phyloP scores from a whole-genome alignment of 495 filamentous ascomycete genomes.

The Daldinia bambusicola region DNA sequence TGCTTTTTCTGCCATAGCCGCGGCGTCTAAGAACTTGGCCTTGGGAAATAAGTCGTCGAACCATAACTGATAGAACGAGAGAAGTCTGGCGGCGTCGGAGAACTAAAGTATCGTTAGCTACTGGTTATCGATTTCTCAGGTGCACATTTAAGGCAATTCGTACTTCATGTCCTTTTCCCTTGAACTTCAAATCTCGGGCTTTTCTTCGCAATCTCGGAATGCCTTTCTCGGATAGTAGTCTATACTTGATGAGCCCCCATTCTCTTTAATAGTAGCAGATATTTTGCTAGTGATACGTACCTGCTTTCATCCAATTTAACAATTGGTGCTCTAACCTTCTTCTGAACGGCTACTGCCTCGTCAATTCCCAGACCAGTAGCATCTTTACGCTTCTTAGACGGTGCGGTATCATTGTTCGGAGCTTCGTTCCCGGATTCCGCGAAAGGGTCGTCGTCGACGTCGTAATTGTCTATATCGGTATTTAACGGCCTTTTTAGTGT shows the following conservation, averaged over 20 bases:
- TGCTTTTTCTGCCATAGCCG: slow-evolving; percentile 91
- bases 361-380: slow-evolving; percentile 75
- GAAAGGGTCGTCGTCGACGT: slow-evolving; percentile 61
- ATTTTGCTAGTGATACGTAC: slow-evolving; percentile 53
- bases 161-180: slow-evolving; percentile 95
- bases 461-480: slow-evolving; percentile 79
- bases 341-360: slow-evolving; percentile 82
- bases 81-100: slow-evolving; percentile 80
- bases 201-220: slow-evolving; percentile 82
- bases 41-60: slow-evolving; percentile 96
- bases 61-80: slow-evolving; percentile 95
- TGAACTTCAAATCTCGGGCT: slow-evolving; percentile 79
- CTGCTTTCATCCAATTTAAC: slow-evolving; percentile 88
- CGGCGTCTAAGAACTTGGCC: slow-evolving; percentile 90
- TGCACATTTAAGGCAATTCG: not conserved
- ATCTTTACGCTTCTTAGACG: slow-evolving; percentile 51
- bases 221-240: slow-evolving; percentile 80
- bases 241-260: slow-evolving; percentile 45
- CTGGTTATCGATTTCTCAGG: not conserved
- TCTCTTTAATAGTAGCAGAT: not conserved
- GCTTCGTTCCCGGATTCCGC: slow-evolving; percentile 48
- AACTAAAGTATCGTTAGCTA: slow-evolving; percentile 64
- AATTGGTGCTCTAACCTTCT: slow-evolving; percentile 72
- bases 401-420: slow-evolving; percentile 32
- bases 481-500: slow-evolving; percentile 23